A percentile compares a stretch with the other conserved stretches of the same genome.
Evolutionary conservation across 257 asterid species (phyloP).

Genomic region (Solanum tarijense): DNA sequence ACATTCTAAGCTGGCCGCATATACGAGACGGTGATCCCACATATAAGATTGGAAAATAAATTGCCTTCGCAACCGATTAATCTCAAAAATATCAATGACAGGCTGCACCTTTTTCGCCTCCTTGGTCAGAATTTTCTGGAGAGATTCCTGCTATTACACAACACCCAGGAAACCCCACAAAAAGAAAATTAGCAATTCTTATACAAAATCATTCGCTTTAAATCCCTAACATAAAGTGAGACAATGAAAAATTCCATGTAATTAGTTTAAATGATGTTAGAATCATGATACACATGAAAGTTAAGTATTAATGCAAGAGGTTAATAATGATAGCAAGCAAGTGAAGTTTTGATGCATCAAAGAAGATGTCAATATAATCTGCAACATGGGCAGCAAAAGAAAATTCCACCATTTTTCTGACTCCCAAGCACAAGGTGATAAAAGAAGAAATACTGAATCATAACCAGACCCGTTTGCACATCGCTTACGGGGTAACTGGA

Average conservation of each 20-base stretch:
- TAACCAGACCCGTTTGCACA: background rate
- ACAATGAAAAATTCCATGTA: background rate
- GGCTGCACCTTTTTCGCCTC: conserved; percentile 54
- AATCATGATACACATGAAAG: background rate
- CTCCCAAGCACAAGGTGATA: background rate
- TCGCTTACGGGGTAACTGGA: background rate
- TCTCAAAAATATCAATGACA: conserved; percentile 60
- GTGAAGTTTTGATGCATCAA: background rate
- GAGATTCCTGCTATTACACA: conserved; percentile 45
- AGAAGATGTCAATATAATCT: background rate
- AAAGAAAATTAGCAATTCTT: conserved; percentile 7
- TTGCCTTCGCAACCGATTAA: conserved; percentile 68
- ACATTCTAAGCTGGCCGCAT: conserved; percentile 43
- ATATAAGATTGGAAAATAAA: conserved; percentile 63
- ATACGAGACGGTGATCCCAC: conserved; percentile 82
- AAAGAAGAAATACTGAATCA: background rate
- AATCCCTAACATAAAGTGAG: background rate
- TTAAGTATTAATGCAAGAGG: background rate
- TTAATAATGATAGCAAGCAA: background rate
- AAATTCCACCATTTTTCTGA: background rate
- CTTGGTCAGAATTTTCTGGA: conserved; percentile 44
- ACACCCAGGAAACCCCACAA: background rate
- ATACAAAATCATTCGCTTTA: background rate
- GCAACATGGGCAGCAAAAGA: background rate
- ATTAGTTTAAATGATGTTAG: background rate